Evolutionary conservation across 495 filamentous ascomycete genomes (phyloP), one percentile per base, ranked within the genome.

Genomic region (Aspergillus indologenus): DNA sequence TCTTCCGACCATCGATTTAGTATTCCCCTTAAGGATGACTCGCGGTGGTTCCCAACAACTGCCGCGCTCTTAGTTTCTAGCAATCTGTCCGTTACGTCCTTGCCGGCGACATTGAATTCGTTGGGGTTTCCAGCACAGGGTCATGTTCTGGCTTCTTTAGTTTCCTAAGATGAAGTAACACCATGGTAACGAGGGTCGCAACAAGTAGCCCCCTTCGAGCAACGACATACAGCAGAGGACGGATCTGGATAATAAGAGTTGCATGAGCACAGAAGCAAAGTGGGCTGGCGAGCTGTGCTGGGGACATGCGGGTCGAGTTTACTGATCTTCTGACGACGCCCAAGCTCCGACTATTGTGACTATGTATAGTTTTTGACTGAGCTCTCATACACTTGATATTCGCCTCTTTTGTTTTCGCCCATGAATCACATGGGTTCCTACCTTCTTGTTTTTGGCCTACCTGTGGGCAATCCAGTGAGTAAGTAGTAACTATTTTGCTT

Each of bases 401-500:
- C 42, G 44, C 40, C 20, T 61, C 58, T n/a, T 4, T 43, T 61
- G 34, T 50, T 55, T 23, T 14, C 53, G 8, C 52, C 53, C 22
- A 61, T 61, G 58, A 22, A 54, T 19, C 58, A 40, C 34, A 24
- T 61, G 29, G 58, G 58, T 5, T 61, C 58, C 40, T n/a, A n/a
- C n/a, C n/a, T n/a, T n/a, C n/a, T n/a, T n/a, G n/a, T n/a, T n/a
- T n/a, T n/a, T n/a, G n/a, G n/a, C n/a, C n/a, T n/a, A n/a, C n/a
- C n/a, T n/a, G n/a, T n/a, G n/a, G n/a, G n/a, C n/a, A n/a, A n/a
- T n/a, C n/a, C n/a, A n/a, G n/a, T n/a, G n/a, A n/a, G n/a, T n/a
- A n/a, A n/a, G n/a, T n/a, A n/a, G n/a, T n/a, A n/a, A n/a, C n/a
- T n/a, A n/a, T n/a, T n/a, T n/a, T n/a, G n/a, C n/a, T n/a, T n/a